Conservation (phyloP, 2,329 filamentous ascomycete species). For the Fusarium caatingaense region DNA sequence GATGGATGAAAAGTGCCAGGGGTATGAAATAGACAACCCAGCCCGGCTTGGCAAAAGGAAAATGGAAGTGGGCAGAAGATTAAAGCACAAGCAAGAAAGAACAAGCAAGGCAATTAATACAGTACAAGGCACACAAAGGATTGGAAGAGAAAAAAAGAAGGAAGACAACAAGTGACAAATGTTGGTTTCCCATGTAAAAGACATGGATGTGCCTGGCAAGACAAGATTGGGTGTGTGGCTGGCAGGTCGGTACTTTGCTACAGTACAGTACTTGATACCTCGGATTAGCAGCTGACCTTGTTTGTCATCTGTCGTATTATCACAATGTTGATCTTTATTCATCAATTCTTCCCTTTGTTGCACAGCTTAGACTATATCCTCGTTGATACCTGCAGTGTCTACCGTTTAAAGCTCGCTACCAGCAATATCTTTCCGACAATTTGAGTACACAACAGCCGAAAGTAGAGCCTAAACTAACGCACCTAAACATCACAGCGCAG, state of each 20-base stretch:
- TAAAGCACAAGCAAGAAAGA: constrained; percentile 11
- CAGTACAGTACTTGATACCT: neutral
- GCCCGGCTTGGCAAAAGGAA: constrained; percentile 26
- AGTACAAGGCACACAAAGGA: constrained; percentile 24
- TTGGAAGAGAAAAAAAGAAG: neutral
- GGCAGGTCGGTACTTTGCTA: constrained; percentile 3
- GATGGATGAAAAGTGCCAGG: constrained; percentile 20
- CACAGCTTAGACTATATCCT: neutral
- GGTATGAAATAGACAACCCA: neutral
- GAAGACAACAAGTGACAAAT: constrained; percentile 7
- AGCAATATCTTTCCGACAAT: constrained; percentile 1
- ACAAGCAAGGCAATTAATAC: constrained; percentile 14
- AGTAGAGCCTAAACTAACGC: constrained; percentile 2
- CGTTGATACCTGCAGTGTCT: neutral
- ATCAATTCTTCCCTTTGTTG: constrained; percentile 1
- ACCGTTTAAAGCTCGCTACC: neutral
- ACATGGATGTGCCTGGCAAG: constrained; percentile 36
- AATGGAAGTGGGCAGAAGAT: constrained; percentile 32
- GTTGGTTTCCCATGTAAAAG: constrained; percentile 20
- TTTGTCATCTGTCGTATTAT: constrained; percentile 3
- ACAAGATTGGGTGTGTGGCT: constrained; percentile 26
- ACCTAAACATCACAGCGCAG: constrained; percentile 3
- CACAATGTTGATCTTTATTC: constrained; percentile 12
- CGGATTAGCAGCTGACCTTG: constrained; percentile 28
- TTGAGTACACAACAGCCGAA: neutral